Conservation (phyloP, 2,329 filamentous ascomycete species). For the Talaromyces sp. region DNA sequence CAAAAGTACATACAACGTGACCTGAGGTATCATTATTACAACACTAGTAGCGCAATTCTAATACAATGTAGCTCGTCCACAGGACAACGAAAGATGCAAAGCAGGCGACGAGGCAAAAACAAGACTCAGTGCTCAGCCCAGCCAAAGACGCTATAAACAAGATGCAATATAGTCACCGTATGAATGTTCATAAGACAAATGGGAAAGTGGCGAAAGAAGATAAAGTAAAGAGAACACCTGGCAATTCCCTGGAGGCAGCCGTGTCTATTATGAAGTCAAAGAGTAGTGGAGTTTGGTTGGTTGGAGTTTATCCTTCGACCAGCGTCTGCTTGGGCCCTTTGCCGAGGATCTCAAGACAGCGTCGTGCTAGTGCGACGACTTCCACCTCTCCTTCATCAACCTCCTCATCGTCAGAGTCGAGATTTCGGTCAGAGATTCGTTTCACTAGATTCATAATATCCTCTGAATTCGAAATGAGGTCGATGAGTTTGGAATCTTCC, state of each 20-base stretch:
- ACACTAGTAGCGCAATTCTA: slow-evolving; percentile 15
- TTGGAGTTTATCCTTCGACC: slow-evolving; percentile 63
- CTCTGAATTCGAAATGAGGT: slow-evolving; percentile 81
- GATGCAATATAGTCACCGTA: slow-evolving; percentile 11
- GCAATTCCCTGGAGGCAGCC: not conserved
- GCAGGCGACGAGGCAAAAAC: not conserved
- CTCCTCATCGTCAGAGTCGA: slow-evolving; percentile 81
- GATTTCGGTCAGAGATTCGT: slow-evolving; percentile 80
- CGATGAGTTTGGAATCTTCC: slow-evolving; percentile 84
- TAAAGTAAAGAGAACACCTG: not conserved
- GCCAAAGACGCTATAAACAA: slow-evolving; percentile 18
- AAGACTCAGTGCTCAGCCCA: slow-evolving; percentile 14
- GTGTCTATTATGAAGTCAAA: not conserved
- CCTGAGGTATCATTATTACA: slow-evolving; percentile 16
- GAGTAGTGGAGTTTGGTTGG: not conserved
- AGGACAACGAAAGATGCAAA: slow-evolving; percentile 7
- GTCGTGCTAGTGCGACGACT: slow-evolving; percentile 83
- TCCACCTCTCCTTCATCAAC: slow-evolving; percentile 90
- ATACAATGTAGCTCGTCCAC: slow-evolving; percentile 14
- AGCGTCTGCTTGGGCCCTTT: slow-evolving; percentile 72
- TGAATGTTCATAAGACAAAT: slow-evolving; percentile 9
- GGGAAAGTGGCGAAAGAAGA: not conserved
- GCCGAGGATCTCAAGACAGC: slow-evolving; percentile 81
- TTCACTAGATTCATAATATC: slow-evolving; percentile 91
- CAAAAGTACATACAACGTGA: not conserved